Evolutionary conservation across 805 yeast genomes (phyloP).

Genomic region (Pichia heedii): DNA sequence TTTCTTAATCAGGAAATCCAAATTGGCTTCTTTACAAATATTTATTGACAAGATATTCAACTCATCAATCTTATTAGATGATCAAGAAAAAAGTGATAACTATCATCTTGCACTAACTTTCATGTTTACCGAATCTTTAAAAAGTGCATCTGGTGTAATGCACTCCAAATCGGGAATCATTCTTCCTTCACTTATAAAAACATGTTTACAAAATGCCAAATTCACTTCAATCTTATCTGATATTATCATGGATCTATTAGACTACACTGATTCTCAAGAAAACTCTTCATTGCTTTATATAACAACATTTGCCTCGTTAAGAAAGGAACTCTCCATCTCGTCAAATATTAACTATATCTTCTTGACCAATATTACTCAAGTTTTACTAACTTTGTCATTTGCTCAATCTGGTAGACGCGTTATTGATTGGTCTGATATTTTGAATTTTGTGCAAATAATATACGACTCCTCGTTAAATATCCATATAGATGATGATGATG

Average conservation of each 20-base stretch:
- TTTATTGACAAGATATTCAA: constrained; percentile 37
- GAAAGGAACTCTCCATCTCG: constrained; percentile 4
- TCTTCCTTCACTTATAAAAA: constrained; percentile 28
- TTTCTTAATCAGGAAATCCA: constrained; percentile 66
- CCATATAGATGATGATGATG: constrained; percentile 6
- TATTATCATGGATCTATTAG: constrained; percentile 42
- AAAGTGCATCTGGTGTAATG: constrained; percentile 58
- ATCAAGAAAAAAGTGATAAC: constrained; percentile 28
- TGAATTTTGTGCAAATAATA: constrained; percentile 13
- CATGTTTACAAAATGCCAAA: constrained; percentile 16
- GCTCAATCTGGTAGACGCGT: constrained; percentile 67
- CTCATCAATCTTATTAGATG: constrained; percentile 23
- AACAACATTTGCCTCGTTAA: constrained; percentile 18
- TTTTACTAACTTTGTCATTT: constrained; percentile 43
- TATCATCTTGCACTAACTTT: constrained; percentile 51
- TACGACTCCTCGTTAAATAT: constrained; percentile 4
- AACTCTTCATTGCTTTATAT: constrained; percentile 38
- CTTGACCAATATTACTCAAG: constrained; percentile 28
- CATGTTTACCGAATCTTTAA: constrained; percentile 65
- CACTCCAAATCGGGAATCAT: constrained; percentile 63
- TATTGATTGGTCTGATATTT: constrained; percentile 36
- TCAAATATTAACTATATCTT: constrained; percentile 6
- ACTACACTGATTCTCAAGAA: constrained; percentile 41
- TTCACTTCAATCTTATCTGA: constrained; percentile 46
- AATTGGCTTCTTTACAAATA: constrained; percentile 33